Evolutionary conservation across 331 rosid genomes (phyloP), one percentile per base, ranked within the genome.

Genomic region (Arachis monticola): DNA sequence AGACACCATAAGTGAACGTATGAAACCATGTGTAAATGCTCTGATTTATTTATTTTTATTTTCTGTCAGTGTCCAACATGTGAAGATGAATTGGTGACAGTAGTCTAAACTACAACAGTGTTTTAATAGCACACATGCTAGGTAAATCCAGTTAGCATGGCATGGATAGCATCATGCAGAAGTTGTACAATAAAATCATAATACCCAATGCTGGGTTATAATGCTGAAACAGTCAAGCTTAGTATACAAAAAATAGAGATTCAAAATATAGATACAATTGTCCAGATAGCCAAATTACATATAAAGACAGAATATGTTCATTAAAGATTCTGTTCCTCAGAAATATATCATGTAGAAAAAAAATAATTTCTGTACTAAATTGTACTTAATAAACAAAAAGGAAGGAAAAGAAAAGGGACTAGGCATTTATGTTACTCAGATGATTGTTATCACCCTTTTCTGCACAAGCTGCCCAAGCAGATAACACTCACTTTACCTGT

Each of bases 381-480:
- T 45, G 46, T 59, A 63, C 41, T 35, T 67, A 52, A 44, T 58
- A 51, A 47, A 2, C 22, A 17, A 17, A 17, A 17, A 17, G 22
- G 22, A 17, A 17, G 22, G 22, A 17, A 17, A 17, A 17, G 56
- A 44, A 45, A 42, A 63, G 12, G 27, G 44, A 52, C 10, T 46
- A 56, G 12, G 58, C 57, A 11, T 53, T 40, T 74, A 46, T 38
- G 30, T 45, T 59, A 65, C 50, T 40, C 27, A 60, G 44, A 9
- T 56, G 42, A 58, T 52, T 35, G 63, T 48, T 14, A 53, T 41
- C 62, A 35, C 77, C 64, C 70, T 73, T 61, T 32, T 61, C 67
- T 45, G 73, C 72, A 77, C 69, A 75, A 14, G 60, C 22, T 31
- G 60, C 40, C 35, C 66, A 67, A 30, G 66, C 56, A 65, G 66